Evolutionary conservation across 75 land plant genomes (phyloP), one percentile per base, ranked within the genome.

Genomic region (Cunninghamia lanceolata): DNA sequence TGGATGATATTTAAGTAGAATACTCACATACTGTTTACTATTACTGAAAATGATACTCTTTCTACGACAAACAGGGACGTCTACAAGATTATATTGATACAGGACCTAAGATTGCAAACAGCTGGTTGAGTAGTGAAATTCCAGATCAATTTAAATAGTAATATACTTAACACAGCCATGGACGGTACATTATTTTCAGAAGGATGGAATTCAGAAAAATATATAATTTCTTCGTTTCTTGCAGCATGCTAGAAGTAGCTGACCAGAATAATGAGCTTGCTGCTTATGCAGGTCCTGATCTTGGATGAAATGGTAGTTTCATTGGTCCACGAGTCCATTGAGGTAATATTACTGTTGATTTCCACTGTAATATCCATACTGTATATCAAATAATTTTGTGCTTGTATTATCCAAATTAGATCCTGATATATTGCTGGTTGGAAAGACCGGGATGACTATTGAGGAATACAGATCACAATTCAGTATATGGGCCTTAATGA

Each of bases 381-480:
- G 15, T 73, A 39, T 39, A 39, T 28, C 15, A 32, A 28, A 0
- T 14, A 36, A 47, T 43, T 84, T 28, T 43, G 39, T 35, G 56
- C 15, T 84, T 42, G 56, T 16, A n/a, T 84, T 80, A 2, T n/a
- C 38, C 47, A 50, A 47, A 78, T 74, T 91, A 96, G 98, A 96
- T 93, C 96, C 96, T 9, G 98, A 96, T 88, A 94, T 96, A 96
- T 86, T 96, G 38, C 96, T 94, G 89, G 94, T 96, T 82, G 98
- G 98, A 16, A 95, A 95, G 90, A 96, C 97, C 35, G 94, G 94
- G 17, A 95, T 95, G 98, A 91, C 93, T 19, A 84, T 85, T 28
- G 88, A 94, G 38, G 98, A 96, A 63, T 96, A 96, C 66, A 87
- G 94, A 36, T 88, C 93, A 83, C 98, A 96, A 88, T 96, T 96